These are phyloP conservation scores for Candida endomychidarum DNA, from an alignment of 805 yeast genomes.

Conservation along the genomic window DNA sequence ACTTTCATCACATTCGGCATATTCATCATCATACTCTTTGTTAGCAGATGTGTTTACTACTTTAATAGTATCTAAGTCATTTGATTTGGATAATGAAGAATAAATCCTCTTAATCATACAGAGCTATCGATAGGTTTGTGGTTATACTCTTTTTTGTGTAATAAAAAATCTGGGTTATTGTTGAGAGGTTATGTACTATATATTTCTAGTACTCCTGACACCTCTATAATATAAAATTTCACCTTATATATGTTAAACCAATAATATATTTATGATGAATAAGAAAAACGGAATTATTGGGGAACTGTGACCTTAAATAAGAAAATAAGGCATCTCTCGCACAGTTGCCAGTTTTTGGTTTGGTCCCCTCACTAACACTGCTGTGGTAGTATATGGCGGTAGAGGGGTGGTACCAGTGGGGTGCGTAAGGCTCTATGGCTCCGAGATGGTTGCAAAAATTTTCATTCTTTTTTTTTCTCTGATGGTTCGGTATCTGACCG, in stretches of 20 bases:
- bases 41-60: background rate
- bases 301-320: conserved; percentile 6
- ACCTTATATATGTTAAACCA: background rate
- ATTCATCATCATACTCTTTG: background rate
- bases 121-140: background rate
- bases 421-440: background rate
- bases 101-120: conserved; percentile 10
- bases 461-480: too few species aligned
- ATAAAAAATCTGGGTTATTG: too few species aligned
- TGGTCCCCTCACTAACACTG: background rate
- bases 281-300: conserved; percentile 2
- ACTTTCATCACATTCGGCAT: background rate
- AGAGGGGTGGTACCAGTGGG: background rate
- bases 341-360: conserved; percentile 3
- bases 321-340: conserved; percentile 7
- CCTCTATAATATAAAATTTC: too few species aligned
- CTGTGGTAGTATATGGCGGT: background rate
- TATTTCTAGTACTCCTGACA: too few species aligned
- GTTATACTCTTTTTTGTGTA: background rate
- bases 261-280: background rate
- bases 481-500: conserved; percentile 2
- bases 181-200: too few species aligned
- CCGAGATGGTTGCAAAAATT: conserved; percentile 4
- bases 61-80: conserved; percentile 4
- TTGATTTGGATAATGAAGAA: conserved; percentile 5